phyloP scores from a whole-genome alignment of 2,329 filamentous ascomycete genomes.

The Aspergillus calidoustus region DNA sequence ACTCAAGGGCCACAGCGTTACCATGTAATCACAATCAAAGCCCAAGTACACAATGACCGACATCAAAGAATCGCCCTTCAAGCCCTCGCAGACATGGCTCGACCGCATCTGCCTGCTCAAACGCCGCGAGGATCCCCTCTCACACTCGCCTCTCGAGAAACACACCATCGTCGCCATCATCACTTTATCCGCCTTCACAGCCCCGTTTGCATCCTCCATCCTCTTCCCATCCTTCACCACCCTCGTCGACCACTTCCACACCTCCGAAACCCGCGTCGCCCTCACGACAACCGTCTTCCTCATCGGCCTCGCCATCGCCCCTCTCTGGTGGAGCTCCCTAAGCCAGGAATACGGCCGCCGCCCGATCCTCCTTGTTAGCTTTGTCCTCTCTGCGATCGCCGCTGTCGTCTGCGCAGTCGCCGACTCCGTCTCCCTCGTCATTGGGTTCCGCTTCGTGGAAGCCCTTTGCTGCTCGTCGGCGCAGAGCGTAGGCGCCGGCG shows the following conservation, averaged over 20 bases:
- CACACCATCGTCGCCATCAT: not conserved
- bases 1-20: too few species aligned
- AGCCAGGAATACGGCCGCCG: slow-evolving; percentile 1
- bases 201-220: not conserved
- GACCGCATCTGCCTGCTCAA: not conserved
- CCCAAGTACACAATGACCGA: too few species aligned
- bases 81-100: not conserved
- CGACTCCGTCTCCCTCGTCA: not conserved
- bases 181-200: not conserved
- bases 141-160: not conserved
- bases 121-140: not conserved
- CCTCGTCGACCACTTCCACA: not conserved
- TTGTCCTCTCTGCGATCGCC: not conserved
- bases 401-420: not conserved
- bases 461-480: not conserved
- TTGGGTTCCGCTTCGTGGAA: not conserved
- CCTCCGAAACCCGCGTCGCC: not conserved
- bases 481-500: too few species aligned
- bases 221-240: slow-evolving; percentile 6
- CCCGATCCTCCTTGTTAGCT: not conserved
- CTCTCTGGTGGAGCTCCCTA: not conserved
- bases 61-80: not conserved
- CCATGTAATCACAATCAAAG: too few species aligned
- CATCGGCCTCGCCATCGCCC: not conserved
- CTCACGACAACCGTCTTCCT: not conserved